A percentile compares a stretch with the other conserved stretches of the same genome.
Evolutionary conservation across 163 green algal species (phyloP).

Genomic region (Scenedesmus sp.): DNA sequence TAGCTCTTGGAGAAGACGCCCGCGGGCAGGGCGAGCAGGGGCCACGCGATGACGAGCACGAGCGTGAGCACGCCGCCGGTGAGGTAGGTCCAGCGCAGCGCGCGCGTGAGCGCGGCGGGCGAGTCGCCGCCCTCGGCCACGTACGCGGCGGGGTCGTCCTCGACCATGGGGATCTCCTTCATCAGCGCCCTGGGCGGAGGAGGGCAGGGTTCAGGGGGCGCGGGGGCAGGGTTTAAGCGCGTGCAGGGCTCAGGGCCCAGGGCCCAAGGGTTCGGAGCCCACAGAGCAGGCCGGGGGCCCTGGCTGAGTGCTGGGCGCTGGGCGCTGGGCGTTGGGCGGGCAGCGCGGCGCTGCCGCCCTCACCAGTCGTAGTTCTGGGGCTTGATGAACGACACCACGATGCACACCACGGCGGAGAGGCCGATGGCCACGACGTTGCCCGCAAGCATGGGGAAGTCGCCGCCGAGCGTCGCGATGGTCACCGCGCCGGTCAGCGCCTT

Average conservation of each 20-base stretch:
- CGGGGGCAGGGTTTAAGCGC: not conserved
- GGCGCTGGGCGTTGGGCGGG: slow-evolving; percentile 49
- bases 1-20: slow-evolving; percentile 73
- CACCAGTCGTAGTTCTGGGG: slow-evolving; percentile 85
- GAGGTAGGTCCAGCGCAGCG: slow-evolving; percentile 51
- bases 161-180: slow-evolving; percentile 71
- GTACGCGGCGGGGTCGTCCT: slow-evolving; percentile 61
- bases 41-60: slow-evolving; percentile 86
- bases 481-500: slow-evolving; percentile 48
- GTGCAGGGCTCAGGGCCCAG: too few relatives aligned
- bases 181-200: slow-evolving; percentile 45
- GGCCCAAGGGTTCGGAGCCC: not conserved
- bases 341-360: too few relatives aligned
- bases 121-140: slow-evolving; percentile 46
- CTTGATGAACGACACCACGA: slow-evolving; percentile 70
- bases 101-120: slow-evolving; percentile 8
- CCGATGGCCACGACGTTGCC: slow-evolving; percentile 89
- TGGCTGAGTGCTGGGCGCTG: too few relatives aligned
- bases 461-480: slow-evolving; percentile 72
- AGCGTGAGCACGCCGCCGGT: slow-evolving; percentile 76
- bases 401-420: slow-evolving; percentile 71
- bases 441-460: slow-evolving; percentile 89
- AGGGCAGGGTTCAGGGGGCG: not conserved
- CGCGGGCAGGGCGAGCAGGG: slow-evolving; percentile 83
- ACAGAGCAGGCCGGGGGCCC: slow-evolving; percentile 39